Base-by-base conservation (phyloP, 108 stramenopile species). In the Fragilaria crotonensis region DNA sequence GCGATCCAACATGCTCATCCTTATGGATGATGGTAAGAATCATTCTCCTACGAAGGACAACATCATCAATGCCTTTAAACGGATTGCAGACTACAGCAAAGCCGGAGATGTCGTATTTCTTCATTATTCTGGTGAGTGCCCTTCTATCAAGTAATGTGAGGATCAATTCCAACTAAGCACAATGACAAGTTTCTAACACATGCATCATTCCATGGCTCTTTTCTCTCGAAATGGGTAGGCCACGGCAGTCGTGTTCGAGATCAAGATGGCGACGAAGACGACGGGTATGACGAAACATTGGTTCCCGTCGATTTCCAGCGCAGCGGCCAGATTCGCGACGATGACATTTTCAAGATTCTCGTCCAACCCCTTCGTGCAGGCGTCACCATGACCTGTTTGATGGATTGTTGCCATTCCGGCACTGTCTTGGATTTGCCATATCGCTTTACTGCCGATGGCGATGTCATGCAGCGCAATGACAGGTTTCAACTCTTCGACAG, bases 1-100 rank as follows among this genome's bases (percentile, higher is more conserved):
- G n/a, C 78, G 85, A 54, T 67, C 65, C 19, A 75, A 87, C 52
- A 83, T 95, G 71, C 70, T 83, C 14, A 79, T 96, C 53, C 64
- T 96, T 44, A 93, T 95, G 91, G 95, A 96, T 67, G 95, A 96
- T 62, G 89, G 79, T 7, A 44, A 60, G 26, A 70, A 80, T 56
- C 75, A 83, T 45, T 25, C 21, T 33, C 89, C 89, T 19, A 93
- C 89, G 5, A 67, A 63, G 49, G 59, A 67, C 20, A 88, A 87
- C 52, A 89, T 96, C 51, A 66, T 87, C 45, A 70, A 80, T 25
- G 89, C 88, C 19, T 87, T 84, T 48, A 73, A 83, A 44, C 77
- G 78, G 45, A 65, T 91, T 25, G 78, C 83, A 0, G 66, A 81
- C 33, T 86, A 89, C 49, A 81, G 76, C 54, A 54, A 81, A 51